Conservation (phyloP, 805 yeast genomes). For the Priceomyces castillae region DNA sequence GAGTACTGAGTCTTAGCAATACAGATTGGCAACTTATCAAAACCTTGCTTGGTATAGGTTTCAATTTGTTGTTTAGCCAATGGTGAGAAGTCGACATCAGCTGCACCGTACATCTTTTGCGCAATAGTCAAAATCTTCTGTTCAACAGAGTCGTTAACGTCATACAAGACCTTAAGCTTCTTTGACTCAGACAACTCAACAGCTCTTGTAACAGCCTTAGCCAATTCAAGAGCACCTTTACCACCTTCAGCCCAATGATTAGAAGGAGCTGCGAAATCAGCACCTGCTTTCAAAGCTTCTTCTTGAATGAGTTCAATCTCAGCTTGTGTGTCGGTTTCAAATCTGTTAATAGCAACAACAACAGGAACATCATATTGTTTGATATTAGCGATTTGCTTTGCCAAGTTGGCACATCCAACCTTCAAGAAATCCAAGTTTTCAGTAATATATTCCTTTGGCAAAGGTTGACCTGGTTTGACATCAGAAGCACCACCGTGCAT, state of each 20-base stretch:
- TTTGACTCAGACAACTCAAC: conserved; percentile 40
- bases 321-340: conserved; percentile 74
- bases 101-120: conserved; percentile 89
- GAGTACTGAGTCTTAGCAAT: conserved; percentile 98
- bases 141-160: conserved; percentile 68
- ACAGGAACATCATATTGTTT: conserved; percentile 85
- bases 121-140: conserved; percentile 79
- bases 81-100: conserved; percentile 74
- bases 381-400: conserved; percentile 86
- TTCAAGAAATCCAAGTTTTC: conserved; percentile 79
- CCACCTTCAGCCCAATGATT: conserved; percentile 98
- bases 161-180: conserved; percentile 59
- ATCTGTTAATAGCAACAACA: conserved; percentile 89
- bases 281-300: conserved; percentile 89
- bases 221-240: conserved; percentile 79
- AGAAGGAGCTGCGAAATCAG: conserved; percentile 83
- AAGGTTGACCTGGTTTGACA: conserved; percentile 87
- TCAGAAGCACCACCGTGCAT: conserved; percentile 97
- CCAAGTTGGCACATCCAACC: conserved; percentile 82
- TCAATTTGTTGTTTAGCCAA: conserved; percentile 80
- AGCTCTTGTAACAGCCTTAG: conserved; percentile 78
- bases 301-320: conserved; percentile 79
- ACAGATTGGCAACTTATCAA: conserved; percentile 88
- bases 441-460: conserved; percentile 75
- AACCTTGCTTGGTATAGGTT: conserved; percentile 82